These are phyloP conservation scores for Zoysia matrella DNA, from an alignment of 202 grass and related monocot genomes.

Conservation along the genomic window DNA sequence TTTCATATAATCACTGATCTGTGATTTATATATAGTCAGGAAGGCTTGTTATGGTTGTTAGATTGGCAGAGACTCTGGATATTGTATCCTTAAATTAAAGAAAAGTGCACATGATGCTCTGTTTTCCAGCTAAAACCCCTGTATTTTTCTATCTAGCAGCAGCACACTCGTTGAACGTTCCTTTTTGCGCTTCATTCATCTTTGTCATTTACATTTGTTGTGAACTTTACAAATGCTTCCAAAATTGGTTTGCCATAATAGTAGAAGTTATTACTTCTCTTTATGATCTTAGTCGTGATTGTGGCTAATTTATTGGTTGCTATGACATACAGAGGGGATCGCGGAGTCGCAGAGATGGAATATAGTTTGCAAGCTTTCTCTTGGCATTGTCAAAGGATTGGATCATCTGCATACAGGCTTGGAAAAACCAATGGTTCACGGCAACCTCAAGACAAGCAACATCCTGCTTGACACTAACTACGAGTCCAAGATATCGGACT, in stretches of 20 bases:
- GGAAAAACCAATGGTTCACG: too few species aligned
- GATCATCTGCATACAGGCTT: too few species aligned
- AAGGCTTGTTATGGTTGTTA: background rate
- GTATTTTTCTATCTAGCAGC: background rate
- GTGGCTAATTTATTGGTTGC: conserved; percentile 27
- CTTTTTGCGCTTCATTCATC: background rate
- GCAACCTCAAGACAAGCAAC: too few species aligned
- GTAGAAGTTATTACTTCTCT: background rate
- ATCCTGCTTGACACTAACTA: too few species aligned
- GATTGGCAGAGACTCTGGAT: background rate
- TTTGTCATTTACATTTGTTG: conserved; percentile 12
- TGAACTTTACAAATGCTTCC: background rate
- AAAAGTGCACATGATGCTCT: background rate
- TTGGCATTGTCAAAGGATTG: too few species aligned
- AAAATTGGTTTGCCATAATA: background rate
- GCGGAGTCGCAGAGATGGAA: conserved; percentile 83
- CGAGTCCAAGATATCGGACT: conserved; percentile 39
- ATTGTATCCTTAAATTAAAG: background rate
- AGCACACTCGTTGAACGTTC: background rate
- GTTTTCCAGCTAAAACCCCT: conserved; percentile 11
- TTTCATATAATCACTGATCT: too few species aligned
- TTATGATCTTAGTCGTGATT: background rate
- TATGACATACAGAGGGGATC: conserved; percentile 59
- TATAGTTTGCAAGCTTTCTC: conserved; percentile 22
- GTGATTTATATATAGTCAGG: too few species aligned